Percentiles rank a stretch among this genome's conserved stretches.
Conservation (phyloP, 345 rosid genomes). For the Gossypium stocksii region DNA sequence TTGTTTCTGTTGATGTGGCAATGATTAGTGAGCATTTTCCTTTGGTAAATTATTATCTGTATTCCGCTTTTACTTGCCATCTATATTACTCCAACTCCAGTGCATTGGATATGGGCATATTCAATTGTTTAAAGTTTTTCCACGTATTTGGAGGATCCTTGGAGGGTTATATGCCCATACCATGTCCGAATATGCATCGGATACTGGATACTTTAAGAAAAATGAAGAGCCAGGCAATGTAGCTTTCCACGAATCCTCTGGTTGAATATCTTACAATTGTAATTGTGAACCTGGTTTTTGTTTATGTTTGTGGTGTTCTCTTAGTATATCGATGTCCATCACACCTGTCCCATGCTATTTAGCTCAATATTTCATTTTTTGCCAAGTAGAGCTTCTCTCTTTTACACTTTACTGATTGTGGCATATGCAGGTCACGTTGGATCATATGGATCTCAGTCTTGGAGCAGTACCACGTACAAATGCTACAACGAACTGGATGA, state of each 20-base stretch:
- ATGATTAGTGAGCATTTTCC: neutral
- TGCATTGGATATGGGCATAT: neutral
- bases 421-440: constrained; percentile 17
- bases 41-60: too few relatives aligned
- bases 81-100: neutral
- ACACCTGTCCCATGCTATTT: neutral
- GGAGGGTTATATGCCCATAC: neutral
- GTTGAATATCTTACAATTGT: neutral
- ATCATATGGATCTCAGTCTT: constrained; percentile 13
- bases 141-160: neutral
- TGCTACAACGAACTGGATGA: constrained; percentile 21
- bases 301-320: neutral
- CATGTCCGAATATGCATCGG: neutral
- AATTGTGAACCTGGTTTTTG: neutral
- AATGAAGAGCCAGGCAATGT: neutral
- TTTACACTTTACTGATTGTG: constrained; percentile 5
- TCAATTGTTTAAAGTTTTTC: neutral
- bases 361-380: neutral
- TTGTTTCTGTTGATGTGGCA: neutral
- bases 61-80: neutral
- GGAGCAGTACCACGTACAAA: constrained; percentile 21
- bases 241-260: neutral
- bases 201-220: neutral
- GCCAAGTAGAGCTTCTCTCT: neutral
- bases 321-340: neutral